Evolutionary conservation across 768 basidiomycete genomes (phyloP), one percentile per base, ranked within the genome.

Genomic region (Clitopilus passeckerianus): DNA sequence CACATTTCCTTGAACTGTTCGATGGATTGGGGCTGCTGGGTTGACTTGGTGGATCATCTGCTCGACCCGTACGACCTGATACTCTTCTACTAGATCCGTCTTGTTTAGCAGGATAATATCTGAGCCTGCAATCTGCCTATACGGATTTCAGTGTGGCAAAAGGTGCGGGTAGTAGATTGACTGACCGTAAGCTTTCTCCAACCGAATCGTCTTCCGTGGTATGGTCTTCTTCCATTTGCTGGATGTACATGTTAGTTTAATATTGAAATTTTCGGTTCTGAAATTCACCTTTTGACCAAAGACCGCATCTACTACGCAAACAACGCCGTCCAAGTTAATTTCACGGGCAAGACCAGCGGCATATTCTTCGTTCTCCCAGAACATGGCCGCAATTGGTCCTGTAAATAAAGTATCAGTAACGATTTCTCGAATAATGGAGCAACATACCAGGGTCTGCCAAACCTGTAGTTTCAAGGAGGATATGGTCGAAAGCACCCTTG

Each of bases 91-190:
- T 8, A 98, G 76, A 66, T 98, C 96, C 24, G 79, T 77, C 77
- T 99, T 99, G 79, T 99, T 99, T 27, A 99, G 75, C 24, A 99
- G 73, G 35, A 98, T 81, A 23, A 96, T 88, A 67, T 99, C 97
- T 23, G 96, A 87, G 35, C 87, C 89, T 0, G 93, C 96, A 53
- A 98, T 89, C 78, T 99, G 97, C 57, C 95, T 97, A 57, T 55
- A 27, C n/a, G 33, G 8, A 41, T 27, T 18, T 16, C 33, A 41
- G 23, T 34, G 35, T 34, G 9, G 20, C 1, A 41, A n/a, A 9
- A 30, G 33, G 54, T 20, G 34, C 20, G 5, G 16, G 15, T 23
- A 30, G 30, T 34, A 12, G 16, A 33, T 34, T 46, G 14, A 69
- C 76, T 55, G 66, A 93, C 93, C 90, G 83, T 53, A 95, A 75